Evolutionary conservation across 768 basidiomycete genomes (phyloP), one percentile per base, ranked within the genome.

Genomic region (Flagelloscypha sp.): DNA sequence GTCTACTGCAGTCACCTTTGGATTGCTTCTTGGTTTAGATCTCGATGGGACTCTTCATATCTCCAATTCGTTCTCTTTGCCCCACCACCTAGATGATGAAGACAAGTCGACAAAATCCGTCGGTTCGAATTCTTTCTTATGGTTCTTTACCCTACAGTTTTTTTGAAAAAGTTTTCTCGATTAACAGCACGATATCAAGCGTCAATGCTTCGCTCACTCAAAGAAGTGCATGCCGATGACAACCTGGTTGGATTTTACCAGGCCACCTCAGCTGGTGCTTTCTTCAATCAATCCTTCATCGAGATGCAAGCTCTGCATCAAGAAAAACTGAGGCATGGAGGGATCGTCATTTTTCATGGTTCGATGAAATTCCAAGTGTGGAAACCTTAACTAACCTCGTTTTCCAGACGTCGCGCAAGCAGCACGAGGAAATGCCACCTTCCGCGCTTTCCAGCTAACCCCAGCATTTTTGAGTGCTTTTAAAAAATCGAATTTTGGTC

Each of bases 241-340:
- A 88, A 80, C 45, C 76, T 92, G 22, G 83, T 95, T 37, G 93
- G 93, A 24, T 89, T 94, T 58, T 97, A 97, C 63, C 88, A 94
- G 52, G 84, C 85, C 28, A 88, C 82, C 18, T 76, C 79, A 7
- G 69, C 88, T 24, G 87, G 87, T 27, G 84, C 86, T 4, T 89
- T 90, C 56, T 84, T 83, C 58, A 85, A 76, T 51, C 85, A 87
- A 54, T 70, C 73, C 6, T 55, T 90, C 32, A 67, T 90, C 30
- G 85, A 92, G 47, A 79, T 83, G 6, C 85, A 87, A 55, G 83
- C 82, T 31, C 74, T 86, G 46, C 86, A 89, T 55, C 83, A 85
- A 53, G 84, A 88, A 27, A 84, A 79, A 47, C 67, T 90, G 40
- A 68, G 88, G 50, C 85, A 90, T 49, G 87, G 87, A 21, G 89